These are phyloP conservation scores for Penicillium sp. DNA, from an alignment of 2,329 filamentous ascomycete species.

Conservation along the genomic window DNA sequence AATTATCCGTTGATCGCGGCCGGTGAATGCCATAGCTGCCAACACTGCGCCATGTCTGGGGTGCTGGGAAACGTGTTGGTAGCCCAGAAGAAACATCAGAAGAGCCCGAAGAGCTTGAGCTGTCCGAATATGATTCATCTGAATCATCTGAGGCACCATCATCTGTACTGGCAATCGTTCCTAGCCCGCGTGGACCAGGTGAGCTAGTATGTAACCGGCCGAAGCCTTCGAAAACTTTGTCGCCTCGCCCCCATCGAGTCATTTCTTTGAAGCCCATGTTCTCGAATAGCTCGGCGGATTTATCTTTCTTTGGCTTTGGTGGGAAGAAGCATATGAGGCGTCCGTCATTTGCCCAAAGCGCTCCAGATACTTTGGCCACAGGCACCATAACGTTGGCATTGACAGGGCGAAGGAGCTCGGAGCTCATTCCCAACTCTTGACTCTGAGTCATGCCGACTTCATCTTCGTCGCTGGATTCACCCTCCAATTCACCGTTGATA, in stretches of 20 bases:
- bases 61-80: slow-evolving; percentile 50
- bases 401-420: slow-evolving; percentile 53
- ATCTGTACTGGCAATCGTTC: slow-evolving; percentile 42
- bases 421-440: slow-evolving; percentile 49
- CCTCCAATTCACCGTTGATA: slow-evolving; percentile 46
- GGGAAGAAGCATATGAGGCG: slow-evolving; percentile 60
- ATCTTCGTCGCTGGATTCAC: slow-evolving; percentile 81
- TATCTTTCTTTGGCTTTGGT: slow-evolving; percentile 51
- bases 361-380: slow-evolving; percentile 59
- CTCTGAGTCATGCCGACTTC: slow-evolving; percentile 53
- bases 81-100: slow-evolving; percentile 46
- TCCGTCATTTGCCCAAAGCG: slow-evolving; percentile 57
- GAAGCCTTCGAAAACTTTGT: slow-evolving; percentile 63
- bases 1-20: slow-evolving; percentile 48
- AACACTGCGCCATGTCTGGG: slow-evolving; percentile 52
- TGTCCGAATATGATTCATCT: slow-evolving; percentile 59
- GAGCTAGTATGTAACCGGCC: slow-evolving; percentile 57
- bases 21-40: slow-evolving; percentile 58
- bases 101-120: slow-evolving; percentile 53
- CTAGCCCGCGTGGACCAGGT: slow-evolving; percentile 45
- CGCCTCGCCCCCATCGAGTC: slow-evolving; percentile 48
- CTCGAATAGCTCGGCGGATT: slow-evolving; percentile 52
- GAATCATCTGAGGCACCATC: slow-evolving; percentile 49
- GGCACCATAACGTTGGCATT: slow-evolving; percentile 66
- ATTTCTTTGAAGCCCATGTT: slow-evolving; percentile 50